Percentiles rank a stretch among this genome's conserved stretches.
Conservation (phyloP, 352 stramenopile genomes). For the Blastocystis sp. region DNA sequence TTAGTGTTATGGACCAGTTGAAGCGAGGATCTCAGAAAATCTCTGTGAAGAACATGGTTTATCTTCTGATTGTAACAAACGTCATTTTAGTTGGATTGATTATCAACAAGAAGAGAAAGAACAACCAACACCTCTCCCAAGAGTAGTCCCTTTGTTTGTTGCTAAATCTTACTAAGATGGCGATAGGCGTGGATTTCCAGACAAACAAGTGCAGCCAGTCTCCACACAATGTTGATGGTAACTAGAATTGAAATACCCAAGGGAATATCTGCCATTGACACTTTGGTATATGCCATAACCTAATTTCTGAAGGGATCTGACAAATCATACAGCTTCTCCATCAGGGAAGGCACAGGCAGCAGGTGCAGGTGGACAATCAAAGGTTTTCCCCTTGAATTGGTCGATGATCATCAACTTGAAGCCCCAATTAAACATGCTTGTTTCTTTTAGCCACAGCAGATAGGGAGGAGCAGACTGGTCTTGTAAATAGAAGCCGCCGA, state of each 20-base stretch:
- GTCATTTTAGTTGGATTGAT: constrained; percentile 41
- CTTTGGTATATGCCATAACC: constrained; percentile 49
- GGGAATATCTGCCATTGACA: neutral
- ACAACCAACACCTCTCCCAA: neutral
- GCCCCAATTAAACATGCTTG: constrained; percentile 67
- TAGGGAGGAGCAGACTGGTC: constrained; percentile 24
- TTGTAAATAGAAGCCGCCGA: constrained; percentile 62
- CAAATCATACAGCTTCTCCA: neutral
- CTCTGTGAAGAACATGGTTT: constrained; percentile 58
- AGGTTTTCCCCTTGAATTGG: constrained; percentile 55
- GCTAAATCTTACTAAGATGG: constrained; percentile 55
- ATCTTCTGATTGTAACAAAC: constrained; percentile 31
- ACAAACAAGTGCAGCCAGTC: constrained; percentile 3
- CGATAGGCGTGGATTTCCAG: constrained; percentile 48
- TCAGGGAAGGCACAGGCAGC: constrained; percentile 38
- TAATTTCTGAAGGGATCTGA: neutral
- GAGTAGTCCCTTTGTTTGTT: constrained; percentile 11
- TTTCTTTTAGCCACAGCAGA: constrained; percentile 63
- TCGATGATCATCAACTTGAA: constrained; percentile 58
- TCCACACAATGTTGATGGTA: constrained; percentile 18
- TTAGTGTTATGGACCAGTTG: neutral
- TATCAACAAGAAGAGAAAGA: neutral
- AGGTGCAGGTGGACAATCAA: constrained; percentile 51
- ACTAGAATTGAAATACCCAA: constrained; percentile 54
- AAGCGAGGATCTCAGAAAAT: constrained; percentile 62